Base-by-base conservation (phyloP, 2,329 filamentous ascomycete species). In the Neobulgaria alba region DNA sequence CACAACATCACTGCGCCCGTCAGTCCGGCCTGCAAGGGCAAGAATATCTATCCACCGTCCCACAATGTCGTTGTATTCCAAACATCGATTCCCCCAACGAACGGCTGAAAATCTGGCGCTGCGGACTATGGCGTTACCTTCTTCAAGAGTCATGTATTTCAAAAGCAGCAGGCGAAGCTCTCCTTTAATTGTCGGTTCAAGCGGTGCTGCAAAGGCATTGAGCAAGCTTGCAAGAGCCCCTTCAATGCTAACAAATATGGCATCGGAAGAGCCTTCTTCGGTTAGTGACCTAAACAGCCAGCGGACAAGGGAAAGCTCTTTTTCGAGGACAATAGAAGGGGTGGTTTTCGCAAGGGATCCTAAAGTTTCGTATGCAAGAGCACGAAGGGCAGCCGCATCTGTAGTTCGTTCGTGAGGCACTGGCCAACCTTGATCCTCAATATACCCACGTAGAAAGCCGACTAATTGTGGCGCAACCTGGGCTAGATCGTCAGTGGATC, bases 1-100 rank as follows among this genome's bases (percentile, higher is more conserved):
- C 1, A 85, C 64, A 3, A 96, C 79, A 57, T 96, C 90, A 45
- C 80, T 82, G 33, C 84, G 76, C 57, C 89, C 83, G 37, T 77
- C 73, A 2, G 66, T 62, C 3, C 72, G 71, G 10, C 79, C 79
- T 12, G 76, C 78, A 7, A 92, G 67, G 5, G 89, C 90, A 36
- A 95, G 70, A 12, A 96, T 75, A 59, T 95, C 79, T 34, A 95
- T 84, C 85, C 87, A 95, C 36, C 92, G 77, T 18, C 79, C 92
- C 29, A 82, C 69, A 8, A 86, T 71, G 55, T 95, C 87, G 15
- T 72, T 72, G 53, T 87, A 95, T 1, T 82, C 76, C 4, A 98
- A 68, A 55, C 87, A 94, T 37, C 85, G 75, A 57, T 96, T 96
- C 9, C 87, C 86, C 70, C 90, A 95, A 43, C 92, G 85, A 5